Evolutionary conservation across 2,329 filamentous ascomycete species (phyloP), one percentile per base, ranked within the genome.

Genomic region (Neoascochyta sp.): DNA sequence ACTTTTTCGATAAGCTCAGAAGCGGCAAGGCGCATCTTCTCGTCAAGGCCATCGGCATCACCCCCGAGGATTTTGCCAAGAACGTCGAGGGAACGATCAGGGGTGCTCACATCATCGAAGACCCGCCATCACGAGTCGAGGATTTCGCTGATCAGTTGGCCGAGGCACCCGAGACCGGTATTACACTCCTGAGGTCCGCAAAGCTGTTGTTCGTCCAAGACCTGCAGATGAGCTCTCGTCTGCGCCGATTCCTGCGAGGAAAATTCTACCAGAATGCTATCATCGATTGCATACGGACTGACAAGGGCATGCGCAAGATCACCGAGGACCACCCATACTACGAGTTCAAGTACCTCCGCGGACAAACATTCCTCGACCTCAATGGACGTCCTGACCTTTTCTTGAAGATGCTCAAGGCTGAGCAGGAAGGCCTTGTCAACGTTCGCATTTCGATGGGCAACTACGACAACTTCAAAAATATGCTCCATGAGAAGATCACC

Each of bases 271-370:
- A 81, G 54, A 81, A 81, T 46, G 87, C 88, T 14, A 76, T 85
- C 33, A 80, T 98, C 38, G 88, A 90, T 66, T 94, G 89, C 60
- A 79, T 78, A 40, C 81, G 92, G 32, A 98, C 92, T 0, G 89
- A 96, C 38, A 98, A 96, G 65, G 92, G 92, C 16, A 69, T 95
- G 30, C 84, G 86, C 34, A 86, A 86, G 54, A 96, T 98, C 47
- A 89, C 95, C 50, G 90, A 96, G 40, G 81, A 92, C 14, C 89
- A 96, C 54, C 87, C 88, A 0, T 96, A 93, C 63, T 96, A 96
- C 59, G 92, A 96, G 63, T 86, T 98, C 69, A 95, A 98, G 64
- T 98, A 98, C 51, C 73, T 98, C 12, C 80, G 87, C 43, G 88
- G 92, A 50, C 89, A 95, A 63, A 85, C 86, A 6, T 83, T 95